A percentile compares a stretch with the other conserved stretches of the same genome.
phyloP scores from a whole-genome alignment of 2,329 filamentous ascomycete genomes.

The Phialophora verrucosa region DNA sequence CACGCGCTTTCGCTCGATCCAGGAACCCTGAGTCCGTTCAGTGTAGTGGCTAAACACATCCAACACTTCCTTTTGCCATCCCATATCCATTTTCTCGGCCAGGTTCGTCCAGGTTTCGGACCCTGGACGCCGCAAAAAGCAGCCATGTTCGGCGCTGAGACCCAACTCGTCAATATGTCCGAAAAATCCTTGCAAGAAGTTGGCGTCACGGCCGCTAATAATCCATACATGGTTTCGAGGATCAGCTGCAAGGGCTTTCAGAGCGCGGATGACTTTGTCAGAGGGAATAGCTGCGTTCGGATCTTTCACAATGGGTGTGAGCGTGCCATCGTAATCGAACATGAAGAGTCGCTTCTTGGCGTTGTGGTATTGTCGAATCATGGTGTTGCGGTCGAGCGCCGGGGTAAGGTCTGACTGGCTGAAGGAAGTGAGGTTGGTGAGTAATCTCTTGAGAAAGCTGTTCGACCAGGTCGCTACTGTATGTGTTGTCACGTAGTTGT shows the following conservation, averaged over 20 bases:
- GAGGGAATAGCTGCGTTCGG: conserved; percentile 88
- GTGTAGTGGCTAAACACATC: conserved; percentile 87
- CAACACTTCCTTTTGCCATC: conserved; percentile 86
- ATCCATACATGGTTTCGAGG: conserved; percentile 94
- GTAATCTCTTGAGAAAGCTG: conserved; percentile 76
- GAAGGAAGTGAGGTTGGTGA: conserved; percentile 78
- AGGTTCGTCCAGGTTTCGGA: conserved; percentile 84
- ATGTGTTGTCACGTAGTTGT: conserved; percentile 81
- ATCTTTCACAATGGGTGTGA: conserved; percentile 93
- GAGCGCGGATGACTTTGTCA: conserved; percentile 76
- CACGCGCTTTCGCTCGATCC: conserved; percentile 92
- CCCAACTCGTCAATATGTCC: conserved; percentile 88
- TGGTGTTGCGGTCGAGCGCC: conserved; percentile 73
- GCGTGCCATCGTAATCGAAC: conserved; percentile 98
- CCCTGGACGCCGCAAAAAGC: conserved; percentile 85
- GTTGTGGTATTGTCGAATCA: conserved; percentile 75
- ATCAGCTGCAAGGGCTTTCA: conserved; percentile 80
- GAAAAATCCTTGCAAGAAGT: conserved; percentile 87
- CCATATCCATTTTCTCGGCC: conserved; percentile 85
- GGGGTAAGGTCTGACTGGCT: conserved; percentile 79
- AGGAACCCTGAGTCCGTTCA: conserved; percentile 83
- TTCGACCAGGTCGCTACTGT: conserved; percentile 87
- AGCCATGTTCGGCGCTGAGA: conserved; percentile 96
- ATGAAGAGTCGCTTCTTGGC: conserved; percentile 87
- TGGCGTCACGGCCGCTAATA: conserved; percentile 91